A percentile compares a stretch with the other conserved stretches of the same genome.
Conservation (phyloP, 768 basidiomycete species). For the Mycena rebaudengoi region DNA sequence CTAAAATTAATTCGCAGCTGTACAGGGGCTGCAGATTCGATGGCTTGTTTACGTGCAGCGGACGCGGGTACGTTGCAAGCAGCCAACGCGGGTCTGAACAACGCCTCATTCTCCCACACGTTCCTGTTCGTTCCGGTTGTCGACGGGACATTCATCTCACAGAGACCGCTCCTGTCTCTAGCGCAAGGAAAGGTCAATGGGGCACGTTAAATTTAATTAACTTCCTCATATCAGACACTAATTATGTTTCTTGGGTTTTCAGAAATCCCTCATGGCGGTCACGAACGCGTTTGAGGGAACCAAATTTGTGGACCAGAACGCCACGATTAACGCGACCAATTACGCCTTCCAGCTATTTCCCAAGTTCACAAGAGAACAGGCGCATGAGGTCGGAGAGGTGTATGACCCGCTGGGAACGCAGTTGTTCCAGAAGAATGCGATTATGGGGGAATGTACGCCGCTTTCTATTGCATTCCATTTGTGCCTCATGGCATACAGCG, state of each 20-base stretch:
- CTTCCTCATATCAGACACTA: background rate
- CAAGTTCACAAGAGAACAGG: constrained; percentile 4
- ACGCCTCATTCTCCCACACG: constrained; percentile 34
- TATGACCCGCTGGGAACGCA: constrained; percentile 25
- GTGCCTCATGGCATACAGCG: constrained; percentile 26
- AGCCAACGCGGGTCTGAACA: constrained; percentile 33
- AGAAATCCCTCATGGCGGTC: constrained; percentile 32
- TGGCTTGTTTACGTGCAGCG: constrained; percentile 25
- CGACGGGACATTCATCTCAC: constrained; percentile 42
- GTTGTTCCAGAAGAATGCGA: constrained; percentile 24
- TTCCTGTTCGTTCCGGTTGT: constrained; percentile 43
- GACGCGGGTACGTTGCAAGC: constrained; percentile 30
- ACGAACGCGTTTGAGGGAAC: constrained; percentile 41
- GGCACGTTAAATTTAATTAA: constrained; percentile 27
- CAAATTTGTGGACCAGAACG: constrained; percentile 29
- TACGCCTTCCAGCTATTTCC: constrained; percentile 34
- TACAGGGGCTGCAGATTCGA: constrained; percentile 4
- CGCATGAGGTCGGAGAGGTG: background rate
- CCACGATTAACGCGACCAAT: constrained; percentile 15
- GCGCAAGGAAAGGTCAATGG: constrained; percentile 37
- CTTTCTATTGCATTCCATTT: too few relatives aligned
- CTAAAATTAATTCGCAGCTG: constrained; percentile 33
- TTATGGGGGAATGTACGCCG: constrained; percentile 35
- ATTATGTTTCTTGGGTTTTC: background rate
- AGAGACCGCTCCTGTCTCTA: constrained; percentile 39